Evolutionary conservation across 1,284 basidiomycete species (phyloP).

Genomic region (Rhodotorula sp.): DNA sequence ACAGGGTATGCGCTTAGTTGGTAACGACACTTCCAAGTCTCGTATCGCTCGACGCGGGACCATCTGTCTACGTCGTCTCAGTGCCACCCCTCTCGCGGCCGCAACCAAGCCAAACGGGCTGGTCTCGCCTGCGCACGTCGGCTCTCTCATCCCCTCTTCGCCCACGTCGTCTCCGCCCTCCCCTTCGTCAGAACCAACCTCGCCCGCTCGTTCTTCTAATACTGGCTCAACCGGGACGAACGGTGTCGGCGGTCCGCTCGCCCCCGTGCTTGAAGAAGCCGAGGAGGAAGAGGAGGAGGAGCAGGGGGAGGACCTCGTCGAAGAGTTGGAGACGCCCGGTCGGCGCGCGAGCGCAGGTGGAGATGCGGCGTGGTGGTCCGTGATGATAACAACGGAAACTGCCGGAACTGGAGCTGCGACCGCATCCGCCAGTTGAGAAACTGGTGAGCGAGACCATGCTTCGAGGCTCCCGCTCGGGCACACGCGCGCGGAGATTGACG

Average conservation of each 20-base stretch:
- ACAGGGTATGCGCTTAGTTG: background rate
- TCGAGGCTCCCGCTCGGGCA: no score
- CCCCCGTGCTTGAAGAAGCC: background rate
- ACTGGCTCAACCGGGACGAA: background rate
- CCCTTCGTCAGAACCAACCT: background rate
- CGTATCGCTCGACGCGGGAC: constrained; percentile 1
- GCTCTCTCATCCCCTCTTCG: background rate
- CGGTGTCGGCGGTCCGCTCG: background rate
- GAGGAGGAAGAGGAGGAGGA: background rate
- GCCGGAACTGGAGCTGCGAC: background rate
- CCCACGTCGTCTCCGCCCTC: background rate
- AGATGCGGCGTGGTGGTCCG: constrained; percentile 1
- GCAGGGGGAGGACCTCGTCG: background rate
- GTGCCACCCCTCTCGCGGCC: background rate
- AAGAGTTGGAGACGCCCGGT: background rate
- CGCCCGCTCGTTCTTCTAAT: background rate
- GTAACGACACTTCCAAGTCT: background rate
- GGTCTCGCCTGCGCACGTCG: background rate
- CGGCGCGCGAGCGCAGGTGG: background rate
- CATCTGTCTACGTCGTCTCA: background rate
- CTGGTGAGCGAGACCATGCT: no score
- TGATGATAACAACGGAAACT: background rate
- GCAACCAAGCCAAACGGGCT: no score
- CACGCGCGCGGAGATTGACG: no score
- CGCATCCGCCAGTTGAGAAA: no score